Percentiles rank a stretch among this genome's conserved stretches.
These are phyloP conservation scores for Xylariales sp. DNA, from an alignment of 2,329 filamentous ascomycete species.

Conservation along the genomic window DNA sequence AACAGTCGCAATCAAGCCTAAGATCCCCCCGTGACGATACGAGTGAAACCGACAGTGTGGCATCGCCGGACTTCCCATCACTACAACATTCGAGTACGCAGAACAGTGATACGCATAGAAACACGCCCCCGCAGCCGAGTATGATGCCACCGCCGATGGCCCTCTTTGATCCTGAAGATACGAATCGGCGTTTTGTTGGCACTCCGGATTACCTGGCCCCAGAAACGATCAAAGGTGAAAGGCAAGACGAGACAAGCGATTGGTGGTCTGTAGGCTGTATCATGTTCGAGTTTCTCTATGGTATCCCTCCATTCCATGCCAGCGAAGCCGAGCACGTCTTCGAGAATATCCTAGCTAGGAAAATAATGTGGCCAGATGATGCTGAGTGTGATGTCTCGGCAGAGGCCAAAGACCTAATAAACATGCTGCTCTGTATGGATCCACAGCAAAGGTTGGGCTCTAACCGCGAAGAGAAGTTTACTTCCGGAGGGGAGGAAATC, in stretches of 20 bases:
- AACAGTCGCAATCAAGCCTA: constrained; percentile 34
- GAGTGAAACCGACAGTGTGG: constrained; percentile 63
- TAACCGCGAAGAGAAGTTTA: constrained; percentile 77
- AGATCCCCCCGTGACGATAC: constrained; percentile 70
- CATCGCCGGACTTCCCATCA: constrained; percentile 71
- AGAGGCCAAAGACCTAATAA: constrained; percentile 92
- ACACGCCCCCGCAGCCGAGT: constrained; percentile 56
- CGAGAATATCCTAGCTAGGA: constrained; percentile 87
- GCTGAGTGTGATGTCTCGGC: constrained; percentile 73
- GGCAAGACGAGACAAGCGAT: constrained; percentile 97
- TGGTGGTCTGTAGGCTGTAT: constrained; percentile 99
- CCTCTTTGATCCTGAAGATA: constrained; percentile 92
- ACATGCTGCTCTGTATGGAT: constrained; percentile 82
- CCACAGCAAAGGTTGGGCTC: constrained; percentile 78
- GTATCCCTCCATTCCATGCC: constrained; percentile 90
- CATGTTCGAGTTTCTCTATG: constrained; percentile 92
- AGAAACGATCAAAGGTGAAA: constrained; percentile 91
- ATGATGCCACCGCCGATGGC: constrained; percentile 92
- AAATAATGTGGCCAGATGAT: constrained; percentile 89
- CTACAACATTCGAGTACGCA: constrained; percentile 51
- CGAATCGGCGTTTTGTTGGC: constrained; percentile 86
- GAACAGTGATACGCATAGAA: constrained; percentile 47
- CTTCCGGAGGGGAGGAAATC: constrained; percentile 86
- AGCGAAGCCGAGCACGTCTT: constrained; percentile 89
- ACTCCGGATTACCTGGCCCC: constrained; percentile 96